Percentiles rank a stretch among this genome's conserved stretches.
These are phyloP conservation scores for Rhododendron williamsianum DNA, from an alignment of 148 eudicot genomes.

Conservation along the genomic window DNA sequence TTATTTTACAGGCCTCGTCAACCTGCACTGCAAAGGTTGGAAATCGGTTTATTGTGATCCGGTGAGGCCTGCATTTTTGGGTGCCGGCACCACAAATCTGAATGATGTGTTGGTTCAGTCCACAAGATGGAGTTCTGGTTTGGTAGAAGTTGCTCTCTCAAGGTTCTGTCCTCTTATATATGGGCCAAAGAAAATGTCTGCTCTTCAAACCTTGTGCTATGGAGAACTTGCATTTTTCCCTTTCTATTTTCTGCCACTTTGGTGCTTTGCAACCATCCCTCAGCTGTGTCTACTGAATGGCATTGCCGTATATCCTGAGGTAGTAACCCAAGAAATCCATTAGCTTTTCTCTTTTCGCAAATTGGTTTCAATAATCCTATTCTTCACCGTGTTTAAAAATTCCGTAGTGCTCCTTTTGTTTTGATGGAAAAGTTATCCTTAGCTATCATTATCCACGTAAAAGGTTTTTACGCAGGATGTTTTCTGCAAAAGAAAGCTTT, in stretches of 20 bases:
- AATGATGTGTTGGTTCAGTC: conserved; percentile 45
- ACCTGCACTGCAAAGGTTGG: conserved; percentile 50
- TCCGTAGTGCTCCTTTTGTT: not conserved
- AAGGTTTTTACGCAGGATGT: too few species aligned
- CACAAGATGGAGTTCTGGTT: conserved; percentile 49
- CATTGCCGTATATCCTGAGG: conserved; percentile 52
- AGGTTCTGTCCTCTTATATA: conserved; percentile 42
- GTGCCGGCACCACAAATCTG: conserved; percentile 48
- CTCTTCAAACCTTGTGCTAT: conserved; percentile 30
- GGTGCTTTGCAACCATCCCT: conserved; percentile 37
- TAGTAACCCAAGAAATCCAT: not conserved
- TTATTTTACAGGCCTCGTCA: conserved; percentile 33
- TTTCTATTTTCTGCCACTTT: conserved; percentile 27
- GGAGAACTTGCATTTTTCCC: conserved; percentile 22
- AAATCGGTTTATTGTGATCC: conserved; percentile 50
- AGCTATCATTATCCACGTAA: too few species aligned
- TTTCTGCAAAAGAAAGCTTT: too few species aligned
- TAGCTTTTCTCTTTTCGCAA: not conserved
- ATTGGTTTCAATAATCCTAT: not conserved
- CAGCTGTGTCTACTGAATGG: conserved; percentile 53
- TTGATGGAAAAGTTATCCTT: not conserved
- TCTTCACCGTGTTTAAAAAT: not conserved
- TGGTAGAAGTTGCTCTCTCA: conserved; percentile 40
- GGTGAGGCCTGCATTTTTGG: conserved; percentile 47
- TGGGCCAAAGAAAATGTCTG: conserved; percentile 26